These are phyloP conservation scores for Capsicum baccatum DNA, from an alignment of 257 asterid genomes.

Conservation along the genomic window DNA sequence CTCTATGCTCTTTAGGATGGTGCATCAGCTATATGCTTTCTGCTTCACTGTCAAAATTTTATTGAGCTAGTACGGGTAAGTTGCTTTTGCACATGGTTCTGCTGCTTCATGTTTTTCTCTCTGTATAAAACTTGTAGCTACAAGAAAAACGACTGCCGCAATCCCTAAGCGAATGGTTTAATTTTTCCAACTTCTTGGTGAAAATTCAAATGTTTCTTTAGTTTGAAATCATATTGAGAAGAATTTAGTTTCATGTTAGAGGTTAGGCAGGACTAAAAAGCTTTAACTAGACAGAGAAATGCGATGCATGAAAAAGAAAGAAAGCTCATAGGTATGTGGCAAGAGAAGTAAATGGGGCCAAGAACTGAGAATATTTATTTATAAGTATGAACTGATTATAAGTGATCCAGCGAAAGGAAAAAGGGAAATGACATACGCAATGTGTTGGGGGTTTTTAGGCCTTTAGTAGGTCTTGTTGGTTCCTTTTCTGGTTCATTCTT, in stretches of 20 bases:
- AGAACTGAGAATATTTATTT: background rate
- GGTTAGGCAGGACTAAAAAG: background rate
- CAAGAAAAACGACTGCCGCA: background rate
- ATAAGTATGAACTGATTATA: background rate
- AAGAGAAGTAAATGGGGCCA: background rate
- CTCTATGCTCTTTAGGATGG: slow-evolving; percentile 63
- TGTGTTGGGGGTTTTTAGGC: background rate
- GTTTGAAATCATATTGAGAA: slow-evolving; percentile 13
- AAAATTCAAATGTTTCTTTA: background rate
- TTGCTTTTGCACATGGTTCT: slow-evolving; percentile 29
- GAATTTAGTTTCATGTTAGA: background rate
- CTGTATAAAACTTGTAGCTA: background rate
- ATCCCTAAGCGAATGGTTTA: background rate
- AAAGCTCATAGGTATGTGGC: background rate
- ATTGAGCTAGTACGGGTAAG: slow-evolving; percentile 96
- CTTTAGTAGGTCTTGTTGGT: background rate
- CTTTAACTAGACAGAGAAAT: background rate
- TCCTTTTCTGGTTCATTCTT: background rate
- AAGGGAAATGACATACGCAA: background rate
- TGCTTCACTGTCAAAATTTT: slow-evolving; percentile 88
- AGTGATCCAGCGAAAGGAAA: background rate
- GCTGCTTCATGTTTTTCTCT: slow-evolving; percentile 27
- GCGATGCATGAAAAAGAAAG: slow-evolving; percentile 13
- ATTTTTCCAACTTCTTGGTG: background rate
- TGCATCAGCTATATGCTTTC: slow-evolving; percentile 74